Base-by-base conservation (phyloP, 805 yeast species). In the Huiozyma naganishii region DNA sequence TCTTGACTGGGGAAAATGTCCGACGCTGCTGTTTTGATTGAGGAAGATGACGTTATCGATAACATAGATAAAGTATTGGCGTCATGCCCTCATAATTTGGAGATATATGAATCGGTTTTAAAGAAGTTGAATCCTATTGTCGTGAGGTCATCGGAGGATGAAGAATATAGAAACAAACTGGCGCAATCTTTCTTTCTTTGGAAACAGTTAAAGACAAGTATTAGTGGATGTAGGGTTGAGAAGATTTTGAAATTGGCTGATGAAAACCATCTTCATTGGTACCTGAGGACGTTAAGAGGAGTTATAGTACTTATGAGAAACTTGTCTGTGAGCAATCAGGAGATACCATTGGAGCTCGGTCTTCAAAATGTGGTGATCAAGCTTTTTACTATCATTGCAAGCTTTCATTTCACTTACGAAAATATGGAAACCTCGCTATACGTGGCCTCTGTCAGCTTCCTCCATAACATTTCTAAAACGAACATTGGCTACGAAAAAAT, bases 231-330 rank as follows among this genome's bases (percentile, higher is more conserved):
- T 36, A 33, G 39, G n/a, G 6, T 45, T 8, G 42, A 36, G 12
- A 33, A 12, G 32, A 40, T 41, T 9, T 29, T 35, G n/a, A 41
- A 28, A n/a, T 32, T 36, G 29, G 37, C 35, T 5, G 40, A 45
- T 37, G 37, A 40, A 0, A 44, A 48, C 8, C 28, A 46, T 6
- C 47, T 52, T 7, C 46, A 40, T 23, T 45, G 47, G 43, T 53
- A 52, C 37, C 23, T 61, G 6, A 59, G 81, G 37, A 48, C 69
- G 3, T 43, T 71, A 3, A 61, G 80, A 51, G 83, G 79, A 1
- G 49, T 69, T 1, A 44, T 75, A 1, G 48, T 78, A n/a, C 44
- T 77, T n/a, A 58, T 69, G 29, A 59, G 83, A 46, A 77, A 76
- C 50, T 48, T 74, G 27, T 64, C 70, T 1, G 66, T 65, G 1